phyloP scores from a whole-genome alignment of 2,329 filamentous ascomycete species.

The Ophiostoma ips region DNA sequence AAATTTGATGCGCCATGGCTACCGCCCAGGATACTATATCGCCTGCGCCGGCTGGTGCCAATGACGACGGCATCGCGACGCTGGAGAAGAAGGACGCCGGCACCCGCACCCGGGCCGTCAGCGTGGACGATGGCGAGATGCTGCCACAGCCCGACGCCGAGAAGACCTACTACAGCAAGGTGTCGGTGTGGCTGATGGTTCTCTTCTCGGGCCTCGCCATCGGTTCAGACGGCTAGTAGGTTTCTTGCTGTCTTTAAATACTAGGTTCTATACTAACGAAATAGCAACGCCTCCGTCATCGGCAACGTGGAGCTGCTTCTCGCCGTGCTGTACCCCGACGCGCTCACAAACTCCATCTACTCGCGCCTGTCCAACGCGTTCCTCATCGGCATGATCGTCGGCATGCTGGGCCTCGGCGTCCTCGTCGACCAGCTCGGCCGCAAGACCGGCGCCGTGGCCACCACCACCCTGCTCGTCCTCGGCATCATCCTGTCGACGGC shows the following conservation, averaged over 20 bases:
- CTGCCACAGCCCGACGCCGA: neutral
- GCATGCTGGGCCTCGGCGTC: constrained; percentile 39
- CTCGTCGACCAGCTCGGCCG: constrained; percentile 36
- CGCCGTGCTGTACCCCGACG: constrained; percentile 27
- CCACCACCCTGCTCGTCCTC: constrained; percentile 29
- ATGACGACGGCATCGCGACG: neutral
- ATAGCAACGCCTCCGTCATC: constrained; percentile 22
- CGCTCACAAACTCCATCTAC: constrained; percentile 29
- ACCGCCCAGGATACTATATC: neutral
- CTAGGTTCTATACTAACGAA: neutral
- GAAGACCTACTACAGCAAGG: constrained; percentile 1
- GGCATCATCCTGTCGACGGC: constrained; percentile 33
- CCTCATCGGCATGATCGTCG: constrained; percentile 40
- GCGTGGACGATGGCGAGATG: neutral
- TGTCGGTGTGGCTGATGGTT: neutral
- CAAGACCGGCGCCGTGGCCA: constrained; percentile 31
- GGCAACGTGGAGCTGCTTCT: constrained; percentile 30
- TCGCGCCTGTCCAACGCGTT: constrained; percentile 40
- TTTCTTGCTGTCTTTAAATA: neutral
- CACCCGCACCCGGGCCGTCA: neutral
- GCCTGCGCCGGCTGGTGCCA: neutral
- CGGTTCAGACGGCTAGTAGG: neutral
- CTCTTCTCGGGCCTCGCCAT: constrained; percentile 1
- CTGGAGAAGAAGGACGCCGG: neutral
- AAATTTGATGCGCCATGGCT: neutral